phyloP scores from a whole-genome alignment of 176 grass and related monocot species.

The Areca catechu region DNA sequence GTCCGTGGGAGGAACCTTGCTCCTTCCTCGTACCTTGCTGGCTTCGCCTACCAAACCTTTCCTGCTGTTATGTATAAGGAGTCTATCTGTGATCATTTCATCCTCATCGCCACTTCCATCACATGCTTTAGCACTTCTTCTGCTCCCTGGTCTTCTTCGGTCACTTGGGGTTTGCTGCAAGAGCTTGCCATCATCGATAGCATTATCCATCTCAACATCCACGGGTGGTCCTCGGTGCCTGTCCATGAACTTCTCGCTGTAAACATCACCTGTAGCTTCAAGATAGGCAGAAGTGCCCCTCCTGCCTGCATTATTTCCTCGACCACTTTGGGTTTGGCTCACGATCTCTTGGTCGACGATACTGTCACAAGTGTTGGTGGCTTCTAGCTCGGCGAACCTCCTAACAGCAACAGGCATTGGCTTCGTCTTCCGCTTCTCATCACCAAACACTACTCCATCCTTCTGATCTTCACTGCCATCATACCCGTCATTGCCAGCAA shows the following conservation, averaged over 20 bases:
- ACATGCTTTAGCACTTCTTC: slow-evolving; percentile 15
- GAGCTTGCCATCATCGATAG: slow-evolving; percentile 67
- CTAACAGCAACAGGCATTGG: slow-evolving; percentile 38
- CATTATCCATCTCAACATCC: slow-evolving; percentile 34
- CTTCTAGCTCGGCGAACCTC: slow-evolving; percentile 36
- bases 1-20: slow-evolving; percentile 10
- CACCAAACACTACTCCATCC: slow-evolving; percentile 18
- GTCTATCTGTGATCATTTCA: slow-evolving; percentile 60
- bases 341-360: slow-evolving; percentile 22
- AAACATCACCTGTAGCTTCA: slow-evolving; percentile 14
- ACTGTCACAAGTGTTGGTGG: slow-evolving; percentile 11
- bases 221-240: not conserved
- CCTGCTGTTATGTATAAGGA: slow-evolving; percentile 67
- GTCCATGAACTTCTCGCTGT: slow-evolving; percentile 26
- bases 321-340: slow-evolving; percentile 22
- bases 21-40: slow-evolving; percentile 23
- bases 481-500: slow-evolving; percentile 12
- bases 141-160: slow-evolving; percentile 35
- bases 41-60: slow-evolving; percentile 46
- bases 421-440: slow-evolving; percentile 13
- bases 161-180: slow-evolving; percentile 27
- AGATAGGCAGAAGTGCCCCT: slow-evolving; percentile 13
- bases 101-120: slow-evolving; percentile 43
- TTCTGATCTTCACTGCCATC: slow-evolving; percentile 5
- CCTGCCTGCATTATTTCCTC: slow-evolving; percentile 31